phyloP scores from a whole-genome alignment of 352 stramenopile species.

The Pythium angustatum region DNA sequence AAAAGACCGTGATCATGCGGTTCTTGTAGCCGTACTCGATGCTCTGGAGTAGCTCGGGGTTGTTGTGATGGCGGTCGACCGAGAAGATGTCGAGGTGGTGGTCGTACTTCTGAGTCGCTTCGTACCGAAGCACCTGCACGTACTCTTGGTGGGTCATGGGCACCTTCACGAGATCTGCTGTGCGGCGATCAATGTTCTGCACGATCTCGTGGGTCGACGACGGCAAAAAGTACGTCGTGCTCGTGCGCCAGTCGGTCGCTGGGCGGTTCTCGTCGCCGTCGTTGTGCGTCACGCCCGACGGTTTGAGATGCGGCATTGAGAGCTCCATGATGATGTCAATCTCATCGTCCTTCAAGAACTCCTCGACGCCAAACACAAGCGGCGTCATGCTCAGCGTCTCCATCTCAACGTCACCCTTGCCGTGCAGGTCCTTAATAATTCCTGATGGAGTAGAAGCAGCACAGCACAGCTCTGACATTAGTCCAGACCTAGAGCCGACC shows the following conservation, averaged over 20 bases:
- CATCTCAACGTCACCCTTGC: slow-evolving; percentile 47
- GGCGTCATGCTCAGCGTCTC: slow-evolving; percentile 62
- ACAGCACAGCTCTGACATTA: background rate
- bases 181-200: slow-evolving; percentile 57
- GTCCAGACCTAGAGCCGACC: too few relatives aligned
- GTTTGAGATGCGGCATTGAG: slow-evolving; percentile 56
- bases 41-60: slow-evolving; percentile 38
- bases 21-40: slow-evolving; percentile 79
- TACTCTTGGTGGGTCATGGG: slow-evolving; percentile 58
- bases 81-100: slow-evolving; percentile 73
- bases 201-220: slow-evolving; percentile 44
- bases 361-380: slow-evolving; percentile 68
- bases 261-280: slow-evolving; percentile 65
- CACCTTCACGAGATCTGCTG: slow-evolving; percentile 62
- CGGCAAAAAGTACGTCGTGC: slow-evolving; percentile 71
- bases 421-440: slow-evolving; percentile 44
- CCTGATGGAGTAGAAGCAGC: slow-evolving; percentile 32
- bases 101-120: slow-evolving; percentile 75
- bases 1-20: slow-evolving; percentile 84
- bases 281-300: slow-evolving; percentile 58
- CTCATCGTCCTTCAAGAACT: slow-evolving; percentile 72
- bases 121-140: slow-evolving; percentile 74
- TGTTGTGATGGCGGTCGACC: slow-evolving; percentile 42
- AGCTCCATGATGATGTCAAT: slow-evolving; percentile 70
- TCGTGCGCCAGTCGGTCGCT: slow-evolving; percentile 70